These are phyloP conservation scores for Coffea eugenioides DNA, from an alignment of 257 asterid species.

Conservation along the genomic window DNA sequence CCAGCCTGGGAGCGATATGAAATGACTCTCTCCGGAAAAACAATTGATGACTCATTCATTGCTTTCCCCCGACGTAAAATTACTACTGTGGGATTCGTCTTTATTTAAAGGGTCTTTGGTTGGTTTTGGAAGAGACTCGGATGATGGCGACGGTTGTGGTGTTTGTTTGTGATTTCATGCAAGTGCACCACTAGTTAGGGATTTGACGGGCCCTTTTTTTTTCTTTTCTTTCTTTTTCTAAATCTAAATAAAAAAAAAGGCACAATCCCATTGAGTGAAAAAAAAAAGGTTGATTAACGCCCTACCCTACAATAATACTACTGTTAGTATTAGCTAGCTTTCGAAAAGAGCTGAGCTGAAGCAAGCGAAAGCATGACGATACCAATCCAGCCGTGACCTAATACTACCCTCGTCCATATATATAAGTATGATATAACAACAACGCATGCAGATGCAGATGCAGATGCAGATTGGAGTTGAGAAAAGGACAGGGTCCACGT, in stretches of 20 bases:
- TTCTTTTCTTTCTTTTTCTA: too few relatives aligned
- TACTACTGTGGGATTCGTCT: neutral
- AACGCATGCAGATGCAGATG: constrained; percentile 24
- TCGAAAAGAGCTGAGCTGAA: constrained; percentile 33
- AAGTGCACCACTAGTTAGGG: constrained; percentile 54
- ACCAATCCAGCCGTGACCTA: constrained; percentile 18
- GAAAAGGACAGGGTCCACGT: neutral
- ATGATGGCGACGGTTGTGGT: constrained; percentile 9
- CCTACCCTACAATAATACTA: neutral
- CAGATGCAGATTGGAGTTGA: neutral
- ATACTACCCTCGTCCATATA: too few relatives aligned
- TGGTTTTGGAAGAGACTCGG: constrained; percentile 13
- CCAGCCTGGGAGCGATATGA: neutral
- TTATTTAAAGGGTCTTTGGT: constrained; percentile 14
- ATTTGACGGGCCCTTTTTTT: constrained; percentile 23
- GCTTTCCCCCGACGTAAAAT: constrained; percentile 46
- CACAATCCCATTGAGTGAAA: constrained; percentile 13
- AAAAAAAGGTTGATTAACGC: neutral
- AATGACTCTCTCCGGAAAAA: neutral
- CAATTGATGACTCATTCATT: constrained; percentile 37
- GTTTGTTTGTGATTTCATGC: constrained; percentile 25
- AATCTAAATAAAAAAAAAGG: neutral
- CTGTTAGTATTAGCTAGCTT: neutral
- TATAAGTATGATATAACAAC: neutral
- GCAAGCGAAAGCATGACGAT: constrained; percentile 83